Evolutionary conservation across 768 basidiomycete species (phyloP), one percentile per base, ranked within the genome.

Genomic region (Leucocoprinus birnbaumii): DNA sequence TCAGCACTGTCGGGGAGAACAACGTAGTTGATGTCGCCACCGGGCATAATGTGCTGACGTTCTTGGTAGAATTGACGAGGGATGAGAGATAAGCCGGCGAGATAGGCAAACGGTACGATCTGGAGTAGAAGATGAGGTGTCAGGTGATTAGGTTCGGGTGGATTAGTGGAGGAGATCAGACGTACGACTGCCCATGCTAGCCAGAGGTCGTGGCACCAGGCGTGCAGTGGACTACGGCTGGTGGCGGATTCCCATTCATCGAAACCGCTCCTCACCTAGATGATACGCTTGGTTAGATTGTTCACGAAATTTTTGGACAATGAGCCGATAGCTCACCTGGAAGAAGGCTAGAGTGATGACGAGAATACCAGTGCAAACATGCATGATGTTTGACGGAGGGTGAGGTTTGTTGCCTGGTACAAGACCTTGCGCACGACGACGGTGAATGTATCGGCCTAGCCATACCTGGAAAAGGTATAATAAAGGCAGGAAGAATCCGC

Each of bases 401-500:
- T 81, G 83, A 16, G 66, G 66, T 9, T 59, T 56, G 18, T 64
- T 63, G 45, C 66, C 61, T 21, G 68, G 66, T 10, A 62, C 68
- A 51, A 61, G 55, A 26, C 62, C 64, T 25, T 64, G 68, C 42
- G 67, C 61, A 56, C 70, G 71, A 47, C 71, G 68, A 34, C 66
- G 65, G 65, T 86, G 82, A 50, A 84, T 79, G 53, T 77, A 73
- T 4, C 74, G 68, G 6, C 86, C 86, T 4, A 86, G 71, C 24
- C 68, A 63, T 31, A 80, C 63, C 65, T 87, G 84, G 2, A 74
- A 56, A 55, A 80, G 68, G 61, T 83, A 82, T 2, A 85, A 58
- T 25, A 71, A 63, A 54, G 85, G 71, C 9, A 87, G 66, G 10
- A 81, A 59, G 14, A 79, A 61, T 16, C 86, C 87, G 53, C 72